Percentiles rank a stretch among this genome's conserved stretches.
phyloP scores from a whole-genome alignment of 2,329 filamentous ascomycete species.

The Trichoderma endophyticum region DNA sequence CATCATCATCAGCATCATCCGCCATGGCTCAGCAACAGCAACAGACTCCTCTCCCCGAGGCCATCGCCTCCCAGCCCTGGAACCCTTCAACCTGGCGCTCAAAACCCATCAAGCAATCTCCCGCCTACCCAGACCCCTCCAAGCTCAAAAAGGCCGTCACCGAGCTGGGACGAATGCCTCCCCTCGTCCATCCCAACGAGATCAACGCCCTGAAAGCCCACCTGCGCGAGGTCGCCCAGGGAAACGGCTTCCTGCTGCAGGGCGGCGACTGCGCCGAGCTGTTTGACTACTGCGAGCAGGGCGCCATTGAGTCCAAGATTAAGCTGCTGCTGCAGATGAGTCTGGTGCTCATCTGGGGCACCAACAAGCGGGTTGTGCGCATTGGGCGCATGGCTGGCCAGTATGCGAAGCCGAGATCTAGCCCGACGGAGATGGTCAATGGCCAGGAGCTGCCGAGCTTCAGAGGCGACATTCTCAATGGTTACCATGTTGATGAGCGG shows the following conservation, averaged over 20 bases:
- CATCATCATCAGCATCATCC: not conserved
- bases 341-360: slow-evolving; percentile 88
- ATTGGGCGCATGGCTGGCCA: slow-evolving; percentile 97
- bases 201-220: slow-evolving; percentile 76
- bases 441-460: slow-evolving; percentile 84
- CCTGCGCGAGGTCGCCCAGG: slow-evolving; percentile 80
- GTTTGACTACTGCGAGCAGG: slow-evolving; percentile 91
- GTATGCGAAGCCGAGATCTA: slow-evolving; percentile 93
- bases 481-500: slow-evolving; percentile 72
- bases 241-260: slow-evolving; percentile 90
- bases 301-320: slow-evolving; percentile 91
- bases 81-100: slow-evolving; percentile 67
- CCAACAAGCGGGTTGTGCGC: slow-evolving; percentile 76
- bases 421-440: slow-evolving; percentile 76
- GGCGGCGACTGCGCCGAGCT: slow-evolving; percentile 96
- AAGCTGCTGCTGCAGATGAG: slow-evolving; percentile 98
- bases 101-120: slow-evolving; percentile 76
- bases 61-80: slow-evolving; percentile 41
- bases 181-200: slow-evolving; percentile 75
- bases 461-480: slow-evolving; percentile 93
- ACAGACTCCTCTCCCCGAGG: not conserved
- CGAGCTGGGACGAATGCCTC: slow-evolving; percentile 68
- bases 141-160: slow-evolving; percentile 58
- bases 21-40: slow-evolving; percentile 8
- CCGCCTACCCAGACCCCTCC: slow-evolving; percentile 62